These are phyloP conservation scores for Nannochloropsis limnetica DNA, from an alignment of 352 stramenopile genomes.

Conservation along the genomic window DNA sequence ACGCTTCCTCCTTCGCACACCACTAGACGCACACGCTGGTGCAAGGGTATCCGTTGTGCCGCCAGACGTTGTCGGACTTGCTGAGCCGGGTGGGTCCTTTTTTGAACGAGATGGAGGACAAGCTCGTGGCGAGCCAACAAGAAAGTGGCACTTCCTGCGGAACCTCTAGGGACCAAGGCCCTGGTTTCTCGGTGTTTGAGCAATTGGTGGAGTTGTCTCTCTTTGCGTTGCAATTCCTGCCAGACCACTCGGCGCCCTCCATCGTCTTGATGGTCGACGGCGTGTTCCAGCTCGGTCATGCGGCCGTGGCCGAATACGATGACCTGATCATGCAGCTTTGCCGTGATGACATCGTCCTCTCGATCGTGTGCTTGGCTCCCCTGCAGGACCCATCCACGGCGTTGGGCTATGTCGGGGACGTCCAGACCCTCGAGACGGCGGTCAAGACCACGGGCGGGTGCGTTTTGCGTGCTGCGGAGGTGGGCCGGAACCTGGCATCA, in stretches of 20 bases:
- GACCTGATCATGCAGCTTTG: slow-evolving; percentile 28
- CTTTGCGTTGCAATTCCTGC: slow-evolving; percentile 16
- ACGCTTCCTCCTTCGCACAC: background rate
- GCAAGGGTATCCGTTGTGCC: background rate
- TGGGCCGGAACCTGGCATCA: background rate
- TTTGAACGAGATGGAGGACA: slow-evolving; percentile 18
- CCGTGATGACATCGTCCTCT: slow-evolving; percentile 30
- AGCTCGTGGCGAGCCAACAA: background rate
- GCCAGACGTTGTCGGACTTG: background rate
- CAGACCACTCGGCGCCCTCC: background rate
- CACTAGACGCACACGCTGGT: background rate
- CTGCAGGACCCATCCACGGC: slow-evolving; percentile 7
- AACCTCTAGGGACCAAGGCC: background rate
- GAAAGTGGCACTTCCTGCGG: background rate
- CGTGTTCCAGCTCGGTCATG: background rate
- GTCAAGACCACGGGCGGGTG: background rate
- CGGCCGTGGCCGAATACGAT: slow-evolving; percentile 15
- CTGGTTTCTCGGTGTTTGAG: background rate
- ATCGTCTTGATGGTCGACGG: slow-evolving; percentile 15
- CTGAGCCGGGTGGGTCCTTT: background rate
- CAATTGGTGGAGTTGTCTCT: background rate
- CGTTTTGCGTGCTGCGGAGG: background rate
- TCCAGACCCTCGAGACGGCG: background rate
- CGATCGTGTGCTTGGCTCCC: background rate
- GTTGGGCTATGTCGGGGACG: background rate